Conservation (phyloP, 768 basidiomycete species). For the Mycena vitilis region DNA sequence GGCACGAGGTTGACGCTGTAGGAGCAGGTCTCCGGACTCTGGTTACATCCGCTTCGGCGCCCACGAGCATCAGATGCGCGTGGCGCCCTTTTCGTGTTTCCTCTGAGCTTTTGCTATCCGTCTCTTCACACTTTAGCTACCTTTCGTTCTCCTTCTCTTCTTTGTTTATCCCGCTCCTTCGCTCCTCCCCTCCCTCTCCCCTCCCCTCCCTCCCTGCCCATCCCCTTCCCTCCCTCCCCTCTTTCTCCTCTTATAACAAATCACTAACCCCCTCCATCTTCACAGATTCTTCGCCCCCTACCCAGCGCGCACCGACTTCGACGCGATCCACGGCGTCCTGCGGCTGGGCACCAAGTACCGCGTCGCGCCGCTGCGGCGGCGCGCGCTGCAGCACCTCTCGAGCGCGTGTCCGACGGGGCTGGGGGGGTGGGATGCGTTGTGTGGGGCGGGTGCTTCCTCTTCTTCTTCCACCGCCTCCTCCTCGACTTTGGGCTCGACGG, state of each 20-base stretch:
- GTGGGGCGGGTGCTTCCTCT: neutral
- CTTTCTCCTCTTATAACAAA: neutral
- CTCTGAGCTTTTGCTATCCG: no score
- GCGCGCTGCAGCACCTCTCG: slow-evolving; percentile 34
- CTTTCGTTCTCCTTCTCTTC: no score
- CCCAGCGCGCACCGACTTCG: slow-evolving; percentile 33
- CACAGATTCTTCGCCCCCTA: slow-evolving; percentile 36
- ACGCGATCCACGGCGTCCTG: slow-evolving; percentile 35
- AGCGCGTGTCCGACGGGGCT: slow-evolving; percentile 32
- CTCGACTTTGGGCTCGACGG: neutral
- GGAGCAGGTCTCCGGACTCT: no score
- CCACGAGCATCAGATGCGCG: no score
- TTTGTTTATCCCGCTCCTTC: no score
- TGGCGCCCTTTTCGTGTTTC: no score
- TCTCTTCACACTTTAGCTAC: no score
- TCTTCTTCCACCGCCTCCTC: no score
- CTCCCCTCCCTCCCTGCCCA: neutral
- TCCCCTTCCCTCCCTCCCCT: neutral
- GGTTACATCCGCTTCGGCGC: no score
- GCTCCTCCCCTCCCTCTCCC: neutral
- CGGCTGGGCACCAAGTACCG: slow-evolving; percentile 35
- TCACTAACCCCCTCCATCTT: neutral
- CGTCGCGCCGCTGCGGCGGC: slow-evolving; percentile 35
- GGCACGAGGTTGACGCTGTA: no score
- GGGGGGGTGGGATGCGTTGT: slow-evolving; percentile 30